phyloP scores from a whole-genome alignment of 2,329 filamentous ascomycete genomes.

The Colletotrichum siamense region DNA sequence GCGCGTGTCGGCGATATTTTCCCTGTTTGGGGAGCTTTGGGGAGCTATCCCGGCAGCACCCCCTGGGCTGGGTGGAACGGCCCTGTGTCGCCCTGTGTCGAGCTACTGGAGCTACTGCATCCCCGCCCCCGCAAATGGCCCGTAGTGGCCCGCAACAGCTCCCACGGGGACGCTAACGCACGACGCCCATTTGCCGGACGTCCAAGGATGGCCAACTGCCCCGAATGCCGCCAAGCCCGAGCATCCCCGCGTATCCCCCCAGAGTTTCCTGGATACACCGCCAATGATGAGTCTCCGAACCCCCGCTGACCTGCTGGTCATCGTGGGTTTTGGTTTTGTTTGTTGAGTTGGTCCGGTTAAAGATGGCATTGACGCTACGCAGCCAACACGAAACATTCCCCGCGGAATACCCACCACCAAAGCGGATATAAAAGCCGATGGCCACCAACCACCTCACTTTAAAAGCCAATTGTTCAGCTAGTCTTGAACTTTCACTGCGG shows the following conservation, averaged over 20 bases:
- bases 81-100: not conserved
- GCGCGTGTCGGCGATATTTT: constrained; percentile 11
- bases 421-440: not conserved
- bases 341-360: not conserved
- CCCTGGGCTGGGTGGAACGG: not conserved
- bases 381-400: not conserved
- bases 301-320: not conserved
- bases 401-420: not conserved
- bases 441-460: not conserved
- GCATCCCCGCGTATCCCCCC: not conserved
- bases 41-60: not conserved
- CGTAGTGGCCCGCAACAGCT: not conserved
- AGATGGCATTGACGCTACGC: not conserved
- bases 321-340: not conserved
- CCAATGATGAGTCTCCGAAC: not conserved
- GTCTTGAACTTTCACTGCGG: not conserved
- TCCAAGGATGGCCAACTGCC: constrained; percentile 10
- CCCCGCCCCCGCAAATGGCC: constrained; percentile 10
- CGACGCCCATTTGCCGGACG: not conserved
- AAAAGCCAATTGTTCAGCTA: not conserved
- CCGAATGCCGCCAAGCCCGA: not conserved
- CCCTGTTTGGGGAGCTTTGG: constrained; percentile 8
- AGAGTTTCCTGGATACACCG: not conserved
- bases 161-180: not conserved
- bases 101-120: constrained; percentile 3